phyloP scores from a whole-genome alignment of 139 green algal species.

The Limnomonas spitsbergensis region DNA sequence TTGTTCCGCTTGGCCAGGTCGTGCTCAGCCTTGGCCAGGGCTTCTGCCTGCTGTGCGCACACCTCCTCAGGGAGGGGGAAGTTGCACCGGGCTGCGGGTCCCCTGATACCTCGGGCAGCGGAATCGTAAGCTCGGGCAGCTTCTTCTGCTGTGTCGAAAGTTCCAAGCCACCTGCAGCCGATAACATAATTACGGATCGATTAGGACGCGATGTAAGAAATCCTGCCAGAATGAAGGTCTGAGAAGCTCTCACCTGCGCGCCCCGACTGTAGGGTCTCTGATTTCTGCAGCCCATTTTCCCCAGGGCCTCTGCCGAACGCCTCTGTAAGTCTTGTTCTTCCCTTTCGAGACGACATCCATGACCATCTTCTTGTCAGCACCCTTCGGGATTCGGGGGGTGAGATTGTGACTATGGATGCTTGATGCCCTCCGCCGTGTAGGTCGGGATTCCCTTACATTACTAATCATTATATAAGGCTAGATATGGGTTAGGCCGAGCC shows the following conservation, averaged over 20 bases:
- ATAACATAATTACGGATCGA: background rate
- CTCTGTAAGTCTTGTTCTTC: slow-evolving; percentile 69
- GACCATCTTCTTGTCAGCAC: background rate
- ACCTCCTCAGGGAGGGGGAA: slow-evolving; percentile 24
- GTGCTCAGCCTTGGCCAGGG: background rate
- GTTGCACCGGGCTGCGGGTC: slow-evolving; percentile 24
- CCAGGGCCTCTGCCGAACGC: slow-evolving; percentile 94
- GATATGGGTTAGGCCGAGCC: background rate
- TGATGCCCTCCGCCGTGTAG: background rate
- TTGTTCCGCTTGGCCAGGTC: background rate
- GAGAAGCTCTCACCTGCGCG: slow-evolving; percentile 3
- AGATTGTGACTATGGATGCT: slow-evolving; percentile 3
- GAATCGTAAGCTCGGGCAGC: slow-evolving; percentile 79
- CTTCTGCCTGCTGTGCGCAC: slow-evolving; percentile 22
- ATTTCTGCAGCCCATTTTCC: slow-evolving; percentile 98
- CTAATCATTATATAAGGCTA: background rate
- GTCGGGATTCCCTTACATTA: no score
- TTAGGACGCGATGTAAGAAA: background rate
- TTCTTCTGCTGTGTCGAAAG: slow-evolving; percentile 83
- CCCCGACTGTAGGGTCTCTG: slow-evolving; percentile 56
- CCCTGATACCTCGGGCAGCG: slow-evolving; percentile 71
- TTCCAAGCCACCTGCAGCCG: slow-evolving; percentile 83
- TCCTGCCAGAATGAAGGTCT: background rate
- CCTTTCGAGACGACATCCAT: background rate
- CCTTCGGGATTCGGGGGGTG: background rate